Percentiles rank a stretch among this genome's conserved stretches.
Evolutionary conservation across 2,329 filamentous ascomycete species (phyloP).

Genomic region (Fusarium buxicola): DNA sequence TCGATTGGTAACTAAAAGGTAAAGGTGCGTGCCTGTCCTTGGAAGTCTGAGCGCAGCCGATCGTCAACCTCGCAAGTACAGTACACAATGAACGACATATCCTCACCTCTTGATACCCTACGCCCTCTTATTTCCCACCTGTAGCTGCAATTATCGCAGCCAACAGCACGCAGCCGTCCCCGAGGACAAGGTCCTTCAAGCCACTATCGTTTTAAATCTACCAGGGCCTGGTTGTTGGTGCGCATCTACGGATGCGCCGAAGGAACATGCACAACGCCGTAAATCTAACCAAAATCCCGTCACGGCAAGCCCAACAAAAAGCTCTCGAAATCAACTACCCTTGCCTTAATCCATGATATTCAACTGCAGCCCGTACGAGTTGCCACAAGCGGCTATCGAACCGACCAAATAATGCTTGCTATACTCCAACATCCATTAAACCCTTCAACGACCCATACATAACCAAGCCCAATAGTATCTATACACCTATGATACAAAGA

Average conservation of each 20-base stretch:
- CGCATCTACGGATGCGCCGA: not conserved
- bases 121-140: constrained; percentile 23
- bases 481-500: constrained; percentile 30
- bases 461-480: not conserved
- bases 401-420: not conserved
- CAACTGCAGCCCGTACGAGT: not conserved
- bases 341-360: not conserved
- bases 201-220: constrained; percentile 25
- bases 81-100: not conserved
- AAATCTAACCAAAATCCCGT: constrained; percentile 10
- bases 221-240: constrained; percentile 6
- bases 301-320: not conserved
- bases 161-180: constrained; percentile 34
- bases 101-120: constrained; percentile 15
- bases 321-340: not conserved
- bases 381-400: not conserved
- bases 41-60: not conserved
- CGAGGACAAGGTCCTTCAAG: constrained; percentile 29
- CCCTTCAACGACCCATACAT: not conserved
- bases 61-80: not conserved
- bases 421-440: constrained; percentile 18
- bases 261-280: not conserved
- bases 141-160: constrained; percentile 9
- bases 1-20: constrained; percentile 2
- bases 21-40: not conserved